Percentiles rank a stretch among this genome's conserved stretches.
phyloP scores from a whole-genome alignment of 2,329 filamentous ascomycete genomes.

The Fusarium sp. region DNA sequence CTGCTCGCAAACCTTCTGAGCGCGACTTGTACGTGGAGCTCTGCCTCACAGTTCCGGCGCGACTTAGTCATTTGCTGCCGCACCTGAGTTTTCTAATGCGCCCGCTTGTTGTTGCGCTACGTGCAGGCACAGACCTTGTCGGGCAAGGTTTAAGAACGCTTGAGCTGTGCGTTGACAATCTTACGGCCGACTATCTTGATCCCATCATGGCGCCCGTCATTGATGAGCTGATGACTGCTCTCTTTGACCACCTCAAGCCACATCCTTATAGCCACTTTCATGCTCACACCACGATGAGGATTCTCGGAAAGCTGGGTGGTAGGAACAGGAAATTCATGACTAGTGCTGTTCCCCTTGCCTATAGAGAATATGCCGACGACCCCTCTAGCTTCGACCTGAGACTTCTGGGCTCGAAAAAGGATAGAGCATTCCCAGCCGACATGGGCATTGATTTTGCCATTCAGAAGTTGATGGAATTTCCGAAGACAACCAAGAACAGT shows the following conservation, averaged over 20 bases:
- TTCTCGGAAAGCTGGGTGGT: constrained; percentile 94
- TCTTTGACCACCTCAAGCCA: constrained; percentile 94
- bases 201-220: constrained; percentile 99
- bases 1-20: constrained; percentile 88
- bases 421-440: constrained; percentile 85
- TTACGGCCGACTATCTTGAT: constrained; percentile 96
- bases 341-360: constrained; percentile 83
- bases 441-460: constrained; percentile 91
- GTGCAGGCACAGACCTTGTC: constrained; percentile 91
- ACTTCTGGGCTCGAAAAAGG: constrained; percentile 87
- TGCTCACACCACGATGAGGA: constrained; percentile 96
- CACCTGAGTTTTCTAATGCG: constrained; percentile 98
- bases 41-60: constrained; percentile 92
- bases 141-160: constrained; percentile 92
- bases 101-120: constrained; percentile 92
- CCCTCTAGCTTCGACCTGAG: constrained; percentile 86
- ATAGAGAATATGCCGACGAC: constrained; percentile 88
- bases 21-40: constrained; percentile 97
- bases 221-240: constrained; percentile 95
- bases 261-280: constrained; percentile 97
- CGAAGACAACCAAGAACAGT: constrained; percentile 66
- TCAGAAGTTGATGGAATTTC: constrained; percentile 82
- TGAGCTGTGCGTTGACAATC: constrained; percentile 96
- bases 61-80: constrained; percentile 91
- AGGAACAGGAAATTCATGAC: constrained; percentile 96